Percentiles rank a stretch among this genome's conserved stretches.
Conservation (phyloP, 768 basidiomycete species). For the Mycena metata region DNA sequence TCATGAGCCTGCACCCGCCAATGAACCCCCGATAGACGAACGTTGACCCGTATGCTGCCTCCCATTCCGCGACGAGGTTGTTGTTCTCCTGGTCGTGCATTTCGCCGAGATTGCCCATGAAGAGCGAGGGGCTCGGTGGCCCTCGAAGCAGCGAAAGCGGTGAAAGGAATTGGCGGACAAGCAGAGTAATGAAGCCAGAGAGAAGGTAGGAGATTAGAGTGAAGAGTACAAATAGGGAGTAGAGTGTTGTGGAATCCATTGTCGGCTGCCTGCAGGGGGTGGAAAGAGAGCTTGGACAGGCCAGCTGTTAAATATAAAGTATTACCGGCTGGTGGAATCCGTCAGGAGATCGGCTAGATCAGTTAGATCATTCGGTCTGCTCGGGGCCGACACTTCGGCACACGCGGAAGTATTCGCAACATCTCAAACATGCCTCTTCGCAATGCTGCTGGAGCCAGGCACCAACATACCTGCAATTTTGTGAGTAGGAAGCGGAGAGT, state of each 20-base stretch:
- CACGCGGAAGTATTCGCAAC: slow-evolving; percentile 5
- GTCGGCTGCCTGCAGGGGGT: slow-evolving; percentile 27
- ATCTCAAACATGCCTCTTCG: not conserved
- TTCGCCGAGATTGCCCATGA: slow-evolving; percentile 66
- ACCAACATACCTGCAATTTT: too few species aligned
- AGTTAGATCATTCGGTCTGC: slow-evolving; percentile 20
- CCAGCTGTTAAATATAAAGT: slow-evolving; percentile 20
- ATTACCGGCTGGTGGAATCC: slow-evolving; percentile 9
- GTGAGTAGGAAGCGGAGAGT: too few species aligned
- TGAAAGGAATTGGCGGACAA: slow-evolving; percentile 60
- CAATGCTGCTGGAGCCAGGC: not conserved
- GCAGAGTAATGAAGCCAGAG: slow-evolving; percentile 53
- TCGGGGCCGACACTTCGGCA: slow-evolving; percentile 20
- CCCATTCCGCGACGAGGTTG: slow-evolving; percentile 61
- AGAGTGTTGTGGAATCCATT: slow-evolving; percentile 25
- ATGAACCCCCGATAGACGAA: slow-evolving; percentile 69
- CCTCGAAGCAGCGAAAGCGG: slow-evolving; percentile 63
- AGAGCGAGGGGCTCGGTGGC: slow-evolving; percentile 60
- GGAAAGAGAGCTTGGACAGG: slow-evolving; percentile 11
- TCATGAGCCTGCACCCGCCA: slow-evolving; percentile 67
- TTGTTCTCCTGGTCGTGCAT: slow-evolving; percentile 73
- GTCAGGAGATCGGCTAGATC: slow-evolving; percentile 25
- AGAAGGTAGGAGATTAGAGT: slow-evolving; percentile 41
- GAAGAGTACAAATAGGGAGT: slow-evolving; percentile 44
- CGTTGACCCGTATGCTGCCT: slow-evolving; percentile 59